Evolutionary conservation across 345 rosid genomes (phyloP).

Genomic region (Eucalyptus dawsonii): DNA sequence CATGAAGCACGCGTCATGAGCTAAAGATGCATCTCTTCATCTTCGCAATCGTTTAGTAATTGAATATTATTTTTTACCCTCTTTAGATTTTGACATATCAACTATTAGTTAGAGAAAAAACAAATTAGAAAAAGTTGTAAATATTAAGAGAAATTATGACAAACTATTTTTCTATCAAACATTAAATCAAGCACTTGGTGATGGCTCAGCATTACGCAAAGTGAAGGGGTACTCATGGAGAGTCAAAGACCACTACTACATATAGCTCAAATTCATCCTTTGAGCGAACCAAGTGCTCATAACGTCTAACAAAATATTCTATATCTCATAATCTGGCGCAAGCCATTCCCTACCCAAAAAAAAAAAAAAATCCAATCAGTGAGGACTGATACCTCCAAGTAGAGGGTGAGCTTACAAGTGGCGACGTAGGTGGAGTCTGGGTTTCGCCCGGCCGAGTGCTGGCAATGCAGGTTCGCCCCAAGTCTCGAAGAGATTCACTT

Average conservation of each 20-base stretch:
- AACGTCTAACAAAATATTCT: background rate
- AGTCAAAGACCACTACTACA: background rate
- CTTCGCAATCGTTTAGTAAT: background rate
- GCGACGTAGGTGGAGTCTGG: background rate
- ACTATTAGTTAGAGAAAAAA: background rate
- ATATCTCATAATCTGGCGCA: background rate
- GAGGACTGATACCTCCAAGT: background rate
- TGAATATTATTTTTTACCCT: background rate
- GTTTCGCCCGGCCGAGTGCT: constrained; percentile 21
- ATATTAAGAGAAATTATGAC: background rate
- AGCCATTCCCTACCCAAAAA: background rate
- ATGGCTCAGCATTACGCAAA: background rate
- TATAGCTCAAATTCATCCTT: background rate
- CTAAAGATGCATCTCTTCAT: background rate
- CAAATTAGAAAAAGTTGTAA: background rate
- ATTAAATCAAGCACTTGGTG: background rate
- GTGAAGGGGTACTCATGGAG: background rate
- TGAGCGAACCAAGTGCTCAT: background rate
- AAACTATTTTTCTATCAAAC: background rate
- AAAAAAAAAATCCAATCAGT: background rate
- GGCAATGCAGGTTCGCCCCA: constrained; percentile 89
- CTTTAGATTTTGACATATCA: background rate
- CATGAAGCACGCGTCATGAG: background rate
- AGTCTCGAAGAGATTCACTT: constrained; percentile 90
- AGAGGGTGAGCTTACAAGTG: background rate